Evolutionary conservation across 192 early-diverging fungal species (phyloP).

Genomic region (Coemansia aciculifera): DNA sequence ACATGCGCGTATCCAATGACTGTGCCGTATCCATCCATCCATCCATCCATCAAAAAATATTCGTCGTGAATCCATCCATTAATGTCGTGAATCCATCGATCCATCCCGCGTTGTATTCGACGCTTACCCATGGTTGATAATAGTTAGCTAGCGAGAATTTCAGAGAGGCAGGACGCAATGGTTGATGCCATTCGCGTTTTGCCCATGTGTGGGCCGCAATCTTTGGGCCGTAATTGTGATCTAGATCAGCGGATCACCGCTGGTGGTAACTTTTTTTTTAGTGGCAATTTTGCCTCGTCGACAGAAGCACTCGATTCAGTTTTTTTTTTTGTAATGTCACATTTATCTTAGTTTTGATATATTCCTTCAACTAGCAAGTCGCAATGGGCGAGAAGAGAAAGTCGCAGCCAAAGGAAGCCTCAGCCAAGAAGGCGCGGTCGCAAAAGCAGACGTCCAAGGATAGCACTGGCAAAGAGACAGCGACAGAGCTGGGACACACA

Average conservation of each 20-base stretch:
- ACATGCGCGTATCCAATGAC: slow-evolving; percentile 12
- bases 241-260: background rate
- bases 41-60: background rate
- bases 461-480: slow-evolving; percentile 1
- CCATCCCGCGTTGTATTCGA: slow-evolving; percentile 17
- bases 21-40: slow-evolving; percentile 19
- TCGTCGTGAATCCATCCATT: slow-evolving; percentile 1
- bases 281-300: background rate
- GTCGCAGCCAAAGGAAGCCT: slow-evolving; percentile 21
- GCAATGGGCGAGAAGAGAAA: slow-evolving; percentile 53
- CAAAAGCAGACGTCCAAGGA: slow-evolving; percentile 23
- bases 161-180: background rate
- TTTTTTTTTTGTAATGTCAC: background rate
- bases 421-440: slow-evolving; percentile 33
- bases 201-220: background rate
- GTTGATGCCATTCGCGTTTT: slow-evolving; percentile 1
- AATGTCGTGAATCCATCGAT: slow-evolving; percentile 1
- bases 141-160: slow-evolving; percentile 28
- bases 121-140: slow-evolving; percentile 38
- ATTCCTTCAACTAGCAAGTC: background rate
- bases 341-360: background rate
- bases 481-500: background rate
- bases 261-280: background rate
- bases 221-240: background rate
- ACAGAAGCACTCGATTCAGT: background rate